Percentiles rank a stretch among this genome's conserved stretches.
phyloP scores from a whole-genome alignment of 1,284 basidiomycete genomes.

The Tilletia walkeri region DNA sequence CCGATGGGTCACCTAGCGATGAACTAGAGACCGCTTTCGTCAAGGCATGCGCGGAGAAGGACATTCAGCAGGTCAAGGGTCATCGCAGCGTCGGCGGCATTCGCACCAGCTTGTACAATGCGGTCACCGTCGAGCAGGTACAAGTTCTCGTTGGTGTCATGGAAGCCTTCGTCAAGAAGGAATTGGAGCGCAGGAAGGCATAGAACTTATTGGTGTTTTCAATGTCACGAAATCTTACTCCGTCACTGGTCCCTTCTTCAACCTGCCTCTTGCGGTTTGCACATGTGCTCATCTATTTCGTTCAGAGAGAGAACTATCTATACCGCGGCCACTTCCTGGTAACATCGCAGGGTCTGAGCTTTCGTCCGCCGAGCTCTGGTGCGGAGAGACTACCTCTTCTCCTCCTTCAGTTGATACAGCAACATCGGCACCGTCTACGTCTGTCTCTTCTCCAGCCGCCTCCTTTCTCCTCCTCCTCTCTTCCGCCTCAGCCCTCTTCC shows the following conservation, averaged over 20 bases:
- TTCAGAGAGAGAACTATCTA: too few relatives aligned
- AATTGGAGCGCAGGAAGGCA: constrained; percentile 12
- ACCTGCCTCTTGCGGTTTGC: too few relatives aligned
- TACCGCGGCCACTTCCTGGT: too few relatives aligned
- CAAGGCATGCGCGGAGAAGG: constrained; percentile 36
- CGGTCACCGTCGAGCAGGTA: constrained; percentile 76
- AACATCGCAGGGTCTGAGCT: too few relatives aligned
- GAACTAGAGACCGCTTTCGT: constrained; percentile 45
- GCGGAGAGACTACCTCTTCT: too few relatives aligned
- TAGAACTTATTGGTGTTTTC: background rate
- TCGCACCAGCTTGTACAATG: constrained; percentile 91
- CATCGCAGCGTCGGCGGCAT: constrained; percentile 62
- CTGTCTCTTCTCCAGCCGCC: background rate
- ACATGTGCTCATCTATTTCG: too few relatives aligned
- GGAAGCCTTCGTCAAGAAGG: constrained; percentile 51
- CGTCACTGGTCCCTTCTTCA: too few relatives aligned
- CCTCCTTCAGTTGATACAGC: background rate
- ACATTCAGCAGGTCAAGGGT: constrained; percentile 48
- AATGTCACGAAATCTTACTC: too few relatives aligned
- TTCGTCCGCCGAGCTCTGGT: too few relatives aligned
- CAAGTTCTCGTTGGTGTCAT: constrained; percentile 60
- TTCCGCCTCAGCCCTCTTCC: constrained; percentile 10
- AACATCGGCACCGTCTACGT: background rate
- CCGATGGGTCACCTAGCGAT: constrained; percentile 36
- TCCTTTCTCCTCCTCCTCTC: background rate